A percentile compares a stretch with the other conserved stretches of the same genome.
Conservation (phyloP, 2,329 filamentous ascomycete species). For the Cytospora schulzeri region DNA sequence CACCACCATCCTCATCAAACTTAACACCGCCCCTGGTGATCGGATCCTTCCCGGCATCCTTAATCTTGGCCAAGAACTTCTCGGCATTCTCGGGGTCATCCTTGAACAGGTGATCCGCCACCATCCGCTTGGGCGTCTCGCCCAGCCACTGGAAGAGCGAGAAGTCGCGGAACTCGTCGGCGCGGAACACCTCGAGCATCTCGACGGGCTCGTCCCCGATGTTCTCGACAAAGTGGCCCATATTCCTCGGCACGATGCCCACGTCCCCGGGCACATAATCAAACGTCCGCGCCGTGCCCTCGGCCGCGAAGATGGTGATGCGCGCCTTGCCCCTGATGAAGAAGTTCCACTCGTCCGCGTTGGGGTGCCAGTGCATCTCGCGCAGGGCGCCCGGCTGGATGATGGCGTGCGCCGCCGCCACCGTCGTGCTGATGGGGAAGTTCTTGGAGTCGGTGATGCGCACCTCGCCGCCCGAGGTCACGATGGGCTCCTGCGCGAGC, state of each 20-base stretch:
- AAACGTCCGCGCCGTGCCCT: slow-evolving; percentile 71
- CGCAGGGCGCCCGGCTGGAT: slow-evolving; percentile 73
- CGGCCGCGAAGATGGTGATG: slow-evolving; percentile 73
- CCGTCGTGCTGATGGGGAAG: slow-evolving; percentile 72
- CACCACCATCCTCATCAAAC: slow-evolving; percentile 20
- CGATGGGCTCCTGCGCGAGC: slow-evolving; percentile 67
- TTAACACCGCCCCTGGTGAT: slow-evolving; percentile 42
- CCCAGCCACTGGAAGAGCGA: slow-evolving; percentile 76
- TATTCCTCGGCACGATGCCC: slow-evolving; percentile 74
- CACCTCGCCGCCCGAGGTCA: slow-evolving; percentile 69
- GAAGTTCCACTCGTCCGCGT: slow-evolving; percentile 79
- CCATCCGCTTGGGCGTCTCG: slow-evolving; percentile 67
- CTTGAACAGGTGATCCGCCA: slow-evolving; percentile 67
- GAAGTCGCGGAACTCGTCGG: slow-evolving; percentile 72
- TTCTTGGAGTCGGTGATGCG: slow-evolving; percentile 76
- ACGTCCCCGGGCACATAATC: slow-evolving; percentile 76
- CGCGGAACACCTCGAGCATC: slow-evolving; percentile 75
- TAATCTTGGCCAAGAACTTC: slow-evolving; percentile 63
- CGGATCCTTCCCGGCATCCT: slow-evolving; percentile 62
- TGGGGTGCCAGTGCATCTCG: slow-evolving; percentile 84
- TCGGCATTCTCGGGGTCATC: slow-evolving; percentile 62
- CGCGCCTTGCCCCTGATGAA: slow-evolving; percentile 73
- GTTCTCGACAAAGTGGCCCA: slow-evolving; percentile 83
- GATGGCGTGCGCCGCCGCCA: slow-evolving; percentile 71
- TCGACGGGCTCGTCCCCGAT: slow-evolving; percentile 75